Evolutionary conservation across 73 alveolate species (phyloP).

Genomic region (Paraurostyla sp.): DNA sequence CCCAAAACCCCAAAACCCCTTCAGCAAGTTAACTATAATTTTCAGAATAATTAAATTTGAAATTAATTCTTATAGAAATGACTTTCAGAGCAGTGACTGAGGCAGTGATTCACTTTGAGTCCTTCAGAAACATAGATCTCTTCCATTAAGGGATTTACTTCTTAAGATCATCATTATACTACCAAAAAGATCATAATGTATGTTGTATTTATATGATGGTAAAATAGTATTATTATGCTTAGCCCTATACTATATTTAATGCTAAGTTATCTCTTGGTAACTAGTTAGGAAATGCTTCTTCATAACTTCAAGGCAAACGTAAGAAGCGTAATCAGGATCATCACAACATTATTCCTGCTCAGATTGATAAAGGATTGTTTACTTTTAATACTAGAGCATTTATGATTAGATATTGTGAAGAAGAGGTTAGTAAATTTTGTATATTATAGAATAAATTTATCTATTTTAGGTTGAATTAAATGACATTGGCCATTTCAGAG

Average conservation of each 20-base stretch:
- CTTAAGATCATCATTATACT: conserved; percentile 72
- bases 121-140: conserved; percentile 85
- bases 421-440: conserved; percentile 75
- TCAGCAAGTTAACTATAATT: no score
- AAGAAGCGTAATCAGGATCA: conserved; percentile 54
- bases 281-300: conserved; percentile 23
- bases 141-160: conserved; percentile 84
- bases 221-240: not conserved
- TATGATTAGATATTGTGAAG: conserved; percentile 93
- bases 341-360: conserved; percentile 64
- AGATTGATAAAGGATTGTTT: conserved; percentile 70
- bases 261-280: conserved; percentile 5
- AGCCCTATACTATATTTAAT: conserved; percentile 45
- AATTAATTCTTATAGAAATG: no score
- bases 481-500: conserved; percentile 85
- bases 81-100: conserved; percentile 80
- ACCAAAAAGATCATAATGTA: conserved; percentile 52
- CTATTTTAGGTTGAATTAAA: conserved; percentile 78
- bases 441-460: conserved; percentile 26
- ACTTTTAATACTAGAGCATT: conserved; percentile 86
- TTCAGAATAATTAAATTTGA: no score
- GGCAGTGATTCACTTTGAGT: conserved; percentile 76
- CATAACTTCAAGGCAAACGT: not conserved
- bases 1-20: no score
- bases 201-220: not conserved